Conservation (phyloP, 129 eudicot genomes). For the sunflower (Helianthus annuus) region HanXRQr2.0-SUNRISE NC_035438.2:92486369-92486868, state of each 20-base stretch:
- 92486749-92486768: background rate
- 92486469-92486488: no score
- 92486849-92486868: background rate
- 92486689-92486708: background rate
- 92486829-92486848: background rate
- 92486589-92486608: background rate
- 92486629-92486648: background rate
- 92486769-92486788: background rate
- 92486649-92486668: background rate
- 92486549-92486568: background rate
- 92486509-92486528: background rate
- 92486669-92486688: background rate
- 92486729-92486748: background rate
- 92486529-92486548: background rate
- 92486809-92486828: background rate
- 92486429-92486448: background rate
- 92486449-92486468: background rate
- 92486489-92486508: background rate
- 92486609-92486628: background rate
- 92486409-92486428: background rate
- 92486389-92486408: background rate
- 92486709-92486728: no score
- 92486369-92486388: background rate
- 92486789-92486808: background rate
- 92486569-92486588: no score